Conservation (phyloP, 306 rosid species). For the Myrica gale region DNA sequence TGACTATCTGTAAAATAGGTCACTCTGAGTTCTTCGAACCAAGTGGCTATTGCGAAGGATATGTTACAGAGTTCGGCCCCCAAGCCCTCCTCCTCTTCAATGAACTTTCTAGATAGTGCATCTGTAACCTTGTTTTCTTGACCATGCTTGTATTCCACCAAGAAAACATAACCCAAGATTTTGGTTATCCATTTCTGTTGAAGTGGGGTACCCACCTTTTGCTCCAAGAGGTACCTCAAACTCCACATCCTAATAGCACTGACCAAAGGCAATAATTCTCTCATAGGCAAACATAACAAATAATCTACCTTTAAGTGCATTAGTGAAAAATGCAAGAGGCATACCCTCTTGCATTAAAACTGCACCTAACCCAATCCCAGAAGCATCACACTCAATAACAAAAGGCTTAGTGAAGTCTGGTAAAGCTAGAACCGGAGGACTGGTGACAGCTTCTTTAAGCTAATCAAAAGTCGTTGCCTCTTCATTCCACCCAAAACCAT, state of each 20-base stretch:
- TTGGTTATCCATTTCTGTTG: too few species aligned
- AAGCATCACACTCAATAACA: background rate
- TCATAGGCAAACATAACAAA: background rate
- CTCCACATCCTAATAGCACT: background rate
- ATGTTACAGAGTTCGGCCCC: background rate
- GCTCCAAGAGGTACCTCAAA: too few species aligned
- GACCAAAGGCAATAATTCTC: background rate
- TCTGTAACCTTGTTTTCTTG: background rate
- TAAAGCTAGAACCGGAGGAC: background rate
- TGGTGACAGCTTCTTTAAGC: background rate
- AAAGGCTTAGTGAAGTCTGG: background rate
- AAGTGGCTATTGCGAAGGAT: background rate
- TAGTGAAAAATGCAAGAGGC: background rate
- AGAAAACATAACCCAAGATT: too few species aligned
- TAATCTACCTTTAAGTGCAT: background rate
- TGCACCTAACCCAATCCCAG: background rate
- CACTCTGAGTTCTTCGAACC: background rate
- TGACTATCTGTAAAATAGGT: too few species aligned
- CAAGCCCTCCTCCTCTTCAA: rapidly evolving
- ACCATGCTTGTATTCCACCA: background rate
- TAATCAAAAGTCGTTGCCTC: background rate
- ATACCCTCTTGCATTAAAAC: background rate
- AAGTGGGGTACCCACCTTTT: too few species aligned
- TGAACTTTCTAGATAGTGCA: background rate
- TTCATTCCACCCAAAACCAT: background rate